Base-by-base conservation (phyloP, 257 asterid genomes). In the Capsicum baccatum region DNA sequence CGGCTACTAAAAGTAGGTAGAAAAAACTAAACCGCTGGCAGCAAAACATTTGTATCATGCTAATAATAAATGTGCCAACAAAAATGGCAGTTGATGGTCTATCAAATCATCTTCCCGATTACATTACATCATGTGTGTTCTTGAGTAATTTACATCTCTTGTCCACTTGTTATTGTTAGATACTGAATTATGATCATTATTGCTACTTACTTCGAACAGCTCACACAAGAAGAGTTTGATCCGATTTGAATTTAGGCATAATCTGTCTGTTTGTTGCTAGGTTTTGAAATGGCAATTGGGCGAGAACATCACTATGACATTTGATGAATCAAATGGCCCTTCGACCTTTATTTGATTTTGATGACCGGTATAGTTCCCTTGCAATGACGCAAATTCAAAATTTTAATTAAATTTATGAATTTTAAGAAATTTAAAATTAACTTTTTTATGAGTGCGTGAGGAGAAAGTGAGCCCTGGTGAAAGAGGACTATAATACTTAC, bases 61-160 rank as follows among this genome's bases (percentile, higher is more conserved):
- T 47, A 71, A 48, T 21, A 74, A 74, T 50, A 74, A 74, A 74
- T 74, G 57, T 48, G 80, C 60, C 80, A 48, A 74, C 60, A 52
- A 33, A 8, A 50, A 52, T 76, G 81, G 62, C 14, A 21, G 63
- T 50, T 21, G 81, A 52, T 52, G 1, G 52, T 37, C 4, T 39
- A 68, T 3, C 47, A 33, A 63, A 76, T 26, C 21, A 26, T 52
- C 81, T 8, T 52, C 63, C 15, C 62, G 26, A 76, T 52, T 76
- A 52, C 4, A 52, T 15, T 42, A 35, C 33, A 7, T 69, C 79
- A 39, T 42, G 33, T 69, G 55, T 42, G 33, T 69, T 69, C 55
- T 39, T 69, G 48, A 35, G 3, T 67, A 39, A 37, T 44, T 42
- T 0, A 56, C 79, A 42, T 8, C 37, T 70, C 52, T 17, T 70